phyloP scores from a whole-genome alignment of 805 yeast species.

The Torulaspora maleeae region DNA sequence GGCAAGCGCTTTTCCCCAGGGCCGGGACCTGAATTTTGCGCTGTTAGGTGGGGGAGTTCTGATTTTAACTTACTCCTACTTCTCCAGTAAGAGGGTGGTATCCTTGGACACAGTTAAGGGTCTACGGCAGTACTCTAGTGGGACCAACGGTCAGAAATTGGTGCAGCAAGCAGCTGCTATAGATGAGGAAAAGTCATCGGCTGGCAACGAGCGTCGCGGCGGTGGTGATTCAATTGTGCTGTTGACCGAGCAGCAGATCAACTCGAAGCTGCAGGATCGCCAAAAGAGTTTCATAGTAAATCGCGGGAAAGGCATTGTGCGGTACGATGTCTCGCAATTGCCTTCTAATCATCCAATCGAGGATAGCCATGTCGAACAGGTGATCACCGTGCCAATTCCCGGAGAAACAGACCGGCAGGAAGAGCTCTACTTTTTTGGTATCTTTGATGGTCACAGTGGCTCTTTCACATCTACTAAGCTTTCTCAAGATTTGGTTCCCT shows the following conservation, averaged over 20 bases:
- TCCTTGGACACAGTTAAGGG: conserved; percentile 29
- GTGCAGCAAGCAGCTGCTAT: background rate
- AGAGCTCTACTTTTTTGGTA: conserved; percentile 94
- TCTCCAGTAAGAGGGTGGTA: conserved; percentile 16
- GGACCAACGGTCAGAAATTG: background rate
- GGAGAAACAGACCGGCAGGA: conserved; percentile 37
- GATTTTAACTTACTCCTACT: conserved; percentile 19
- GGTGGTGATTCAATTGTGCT: conserved; percentile 39
- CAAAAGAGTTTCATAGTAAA: conserved; percentile 80
- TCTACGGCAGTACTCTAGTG: conserved; percentile 23
- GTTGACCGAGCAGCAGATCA: conserved; percentile 65
- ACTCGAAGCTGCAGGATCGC: conserved; percentile 57
- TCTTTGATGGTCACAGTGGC: conserved; percentile 96
- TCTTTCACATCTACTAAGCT: conserved; percentile 88
- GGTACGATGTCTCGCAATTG: conserved; percentile 86
- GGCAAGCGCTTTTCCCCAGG: conserved; percentile 4
- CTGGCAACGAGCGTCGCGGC: background rate
- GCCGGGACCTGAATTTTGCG: conserved; percentile 14
- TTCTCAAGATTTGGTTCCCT: conserved; percentile 69
- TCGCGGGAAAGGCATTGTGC: conserved; percentile 78
- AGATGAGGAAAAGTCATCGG: background rate
- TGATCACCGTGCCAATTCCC: conserved; percentile 61
- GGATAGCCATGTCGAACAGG: conserved; percentile 84
- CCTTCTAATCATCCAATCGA: conserved; percentile 93
- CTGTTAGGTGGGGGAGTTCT: conserved; percentile 17